Conservation (phyloP, 2,329 filamentous ascomycete species). For the Monilinia fructigena region DNA sequence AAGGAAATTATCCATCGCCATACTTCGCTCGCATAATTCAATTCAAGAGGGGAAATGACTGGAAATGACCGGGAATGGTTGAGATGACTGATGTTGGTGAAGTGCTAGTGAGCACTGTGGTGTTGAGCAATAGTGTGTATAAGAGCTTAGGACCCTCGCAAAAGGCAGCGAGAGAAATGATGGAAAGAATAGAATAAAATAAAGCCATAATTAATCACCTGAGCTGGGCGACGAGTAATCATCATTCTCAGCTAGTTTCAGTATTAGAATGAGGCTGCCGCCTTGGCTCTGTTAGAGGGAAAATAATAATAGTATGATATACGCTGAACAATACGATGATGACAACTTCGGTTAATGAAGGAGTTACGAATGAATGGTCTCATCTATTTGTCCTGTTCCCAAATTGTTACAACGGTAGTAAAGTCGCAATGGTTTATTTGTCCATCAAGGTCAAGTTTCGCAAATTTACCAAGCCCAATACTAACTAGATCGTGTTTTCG, state of each 20-base stretch:
- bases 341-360: constrained; percentile 15
- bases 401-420: constrained; percentile 13
- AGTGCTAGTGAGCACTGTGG: constrained; percentile 3
- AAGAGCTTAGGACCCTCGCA: background rate
- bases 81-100: constrained; percentile 11
- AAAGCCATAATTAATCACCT: constrained; percentile 14
- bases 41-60: constrained; percentile 1
- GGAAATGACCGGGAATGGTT: background rate
- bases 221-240: constrained; percentile 17
- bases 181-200: background rate
- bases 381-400: constrained; percentile 17
- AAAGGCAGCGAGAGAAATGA: constrained; percentile 3
- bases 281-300: background rate
- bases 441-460: background rate
- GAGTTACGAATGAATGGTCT: constrained; percentile 9
- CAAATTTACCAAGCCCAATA: constrained; percentile 7
- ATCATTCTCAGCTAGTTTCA: constrained; percentile 13
- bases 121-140: constrained; percentile 7
- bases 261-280: background rate
- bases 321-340: background rate
- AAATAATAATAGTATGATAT: background rate
- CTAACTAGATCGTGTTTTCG: constrained; percentile 2
- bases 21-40: constrained; percentile 15
- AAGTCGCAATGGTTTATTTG: background rate
- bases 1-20: constrained; percentile 22